Percentiles rank a stretch among this genome's conserved stretches.
phyloP scores from a whole-genome alignment of 208 protist genomes.

The Leishmania gerbilli region DNA sequence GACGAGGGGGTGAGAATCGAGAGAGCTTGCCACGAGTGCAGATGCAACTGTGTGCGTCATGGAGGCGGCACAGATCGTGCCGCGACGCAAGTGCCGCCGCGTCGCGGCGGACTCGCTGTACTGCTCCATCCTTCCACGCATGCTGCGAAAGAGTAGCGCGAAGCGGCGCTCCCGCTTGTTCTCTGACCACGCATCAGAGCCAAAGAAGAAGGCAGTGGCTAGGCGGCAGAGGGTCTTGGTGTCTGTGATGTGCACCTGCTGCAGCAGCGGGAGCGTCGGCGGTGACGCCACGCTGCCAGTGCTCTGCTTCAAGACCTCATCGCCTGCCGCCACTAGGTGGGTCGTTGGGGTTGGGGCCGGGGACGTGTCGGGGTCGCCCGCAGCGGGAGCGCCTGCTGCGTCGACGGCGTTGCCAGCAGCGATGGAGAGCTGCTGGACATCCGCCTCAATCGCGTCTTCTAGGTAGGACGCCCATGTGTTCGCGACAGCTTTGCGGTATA shows the following conservation, averaged over 20 bases:
- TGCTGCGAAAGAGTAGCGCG: slow-evolving; percentile 35
- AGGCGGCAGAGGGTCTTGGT: slow-evolving; percentile 49
- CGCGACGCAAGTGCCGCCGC: slow-evolving; percentile 31
- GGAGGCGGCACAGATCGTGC: slow-evolving; percentile 14
- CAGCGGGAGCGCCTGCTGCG: not conserved
- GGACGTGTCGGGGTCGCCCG: not conserved
- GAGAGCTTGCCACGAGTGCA: slow-evolving; percentile 3
- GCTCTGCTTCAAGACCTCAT: not conserved
- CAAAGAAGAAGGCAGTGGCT: slow-evolving; percentile 74
- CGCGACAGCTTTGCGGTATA: slow-evolving; percentile 55
- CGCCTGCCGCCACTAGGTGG: not conserved
- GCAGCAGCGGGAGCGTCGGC: not conserved
- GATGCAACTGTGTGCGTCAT: slow-evolving; percentile 7
- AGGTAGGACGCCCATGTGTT: slow-evolving; percentile 65
- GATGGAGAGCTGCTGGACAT: slow-evolving; percentile 5
- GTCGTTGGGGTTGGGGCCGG: not conserved
- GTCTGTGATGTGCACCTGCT: slow-evolving; percentile 23
- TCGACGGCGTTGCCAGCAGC: not conserved
- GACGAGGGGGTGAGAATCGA: slow-evolving; percentile 7
- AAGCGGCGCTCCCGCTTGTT: slow-evolving; percentile 34
- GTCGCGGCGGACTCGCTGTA: slow-evolving; percentile 37
- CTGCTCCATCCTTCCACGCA: slow-evolving; percentile 28
- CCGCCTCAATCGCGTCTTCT: slow-evolving; percentile 38
- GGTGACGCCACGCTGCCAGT: not conserved
- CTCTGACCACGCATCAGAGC: slow-evolving; percentile 47